Base-by-base conservation (phyloP, 2,329 filamentous ascomycete genomes). In the Boeremia exigua region DNA sequence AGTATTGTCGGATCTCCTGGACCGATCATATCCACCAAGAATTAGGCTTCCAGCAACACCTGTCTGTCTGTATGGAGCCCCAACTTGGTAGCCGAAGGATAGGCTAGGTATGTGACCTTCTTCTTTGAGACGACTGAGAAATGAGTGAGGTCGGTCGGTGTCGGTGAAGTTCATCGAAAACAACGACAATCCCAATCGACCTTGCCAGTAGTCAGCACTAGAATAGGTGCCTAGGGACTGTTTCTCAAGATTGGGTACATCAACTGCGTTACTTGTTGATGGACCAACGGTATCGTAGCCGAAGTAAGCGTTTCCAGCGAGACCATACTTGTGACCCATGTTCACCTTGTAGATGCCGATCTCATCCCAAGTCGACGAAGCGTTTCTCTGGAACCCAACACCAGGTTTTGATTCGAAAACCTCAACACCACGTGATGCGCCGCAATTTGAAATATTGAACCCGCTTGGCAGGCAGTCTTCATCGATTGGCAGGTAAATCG, bases 391-490 rank as follows among this genome's bases (percentile, higher is more conserved):
- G 11, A 48, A 48, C 9, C 34, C 45, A 4, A 34, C 11, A 5
- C 46, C 25, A 4, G 36, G 7, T 12, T 40, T 40, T 2, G 28
- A 32, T 7, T n/a, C 19, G n/a, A 48, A 48, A 12, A 33, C 32
- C n/a, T 40, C 37, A 4, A 40, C 29, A 27, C 46, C 46, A 1
- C 46, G 90, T 80, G 19, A 40, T 7, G 12, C 3, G 3, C 37
- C 36, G 40, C 46, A 48, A 9, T 48, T 25, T 7, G 46, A 25
- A 9, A 48, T 11, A 25, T 48, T 48, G 33, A 48, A 23, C 3
- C 45, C n/a, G 1, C 9, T n/a, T 2, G 44, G 44, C 25, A 29
- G 4, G 23, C 46, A 48, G 37, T 40, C 46, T 8, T 42, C 19
- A 7, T 40, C 36, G 4, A 33, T 30, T 2, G 46, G 46, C 10